These are phyloP conservation scores for Diaporthe batatas DNA, from an alignment of 2,329 filamentous ascomycete genomes.

Conservation along the genomic window DNA sequence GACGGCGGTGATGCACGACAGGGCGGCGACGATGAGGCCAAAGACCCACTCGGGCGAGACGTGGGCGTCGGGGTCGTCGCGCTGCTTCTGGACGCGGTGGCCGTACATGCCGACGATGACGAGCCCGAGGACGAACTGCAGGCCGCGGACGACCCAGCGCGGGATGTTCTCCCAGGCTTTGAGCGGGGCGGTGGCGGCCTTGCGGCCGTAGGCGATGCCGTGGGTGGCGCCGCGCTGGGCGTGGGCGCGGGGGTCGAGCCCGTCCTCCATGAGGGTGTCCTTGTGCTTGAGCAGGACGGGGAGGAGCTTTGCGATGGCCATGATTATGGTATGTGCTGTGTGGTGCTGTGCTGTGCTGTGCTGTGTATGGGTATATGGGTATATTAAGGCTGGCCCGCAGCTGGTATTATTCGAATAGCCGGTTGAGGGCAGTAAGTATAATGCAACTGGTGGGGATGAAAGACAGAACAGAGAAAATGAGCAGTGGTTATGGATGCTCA, in stretches of 20 bases:
- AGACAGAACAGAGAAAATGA: neutral
- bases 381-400: constrained; percentile 23
- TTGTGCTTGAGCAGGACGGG: constrained; percentile 37
- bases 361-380: neutral
- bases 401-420: constrained; percentile 15
- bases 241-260: constrained; percentile 39
- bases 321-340: constrained; percentile 7
- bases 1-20: constrained; percentile 66
- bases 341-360: neutral
- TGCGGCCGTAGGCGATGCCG: constrained; percentile 51
- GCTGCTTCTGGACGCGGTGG: constrained; percentile 65
- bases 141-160: constrained; percentile 69
- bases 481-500: neutral
- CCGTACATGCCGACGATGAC: constrained; percentile 79
- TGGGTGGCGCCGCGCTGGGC: constrained; percentile 36
- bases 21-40: constrained; percentile 69
- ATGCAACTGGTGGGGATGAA: constrained; percentile 1
- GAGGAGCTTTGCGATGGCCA: constrained; percentile 37
- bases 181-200: constrained; percentile 59
- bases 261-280: constrained; percentile 37
- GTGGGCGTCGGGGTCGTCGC: constrained; percentile 44
- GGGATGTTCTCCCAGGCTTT: constrained; percentile 61
- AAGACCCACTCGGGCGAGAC: constrained; percentile 70
- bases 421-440: neutral
- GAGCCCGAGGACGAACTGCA: constrained; percentile 79